Base-by-base conservation (phyloP, 495 filamentous ascomycete species). In the Clohesyomyces aquaticus region DNA sequence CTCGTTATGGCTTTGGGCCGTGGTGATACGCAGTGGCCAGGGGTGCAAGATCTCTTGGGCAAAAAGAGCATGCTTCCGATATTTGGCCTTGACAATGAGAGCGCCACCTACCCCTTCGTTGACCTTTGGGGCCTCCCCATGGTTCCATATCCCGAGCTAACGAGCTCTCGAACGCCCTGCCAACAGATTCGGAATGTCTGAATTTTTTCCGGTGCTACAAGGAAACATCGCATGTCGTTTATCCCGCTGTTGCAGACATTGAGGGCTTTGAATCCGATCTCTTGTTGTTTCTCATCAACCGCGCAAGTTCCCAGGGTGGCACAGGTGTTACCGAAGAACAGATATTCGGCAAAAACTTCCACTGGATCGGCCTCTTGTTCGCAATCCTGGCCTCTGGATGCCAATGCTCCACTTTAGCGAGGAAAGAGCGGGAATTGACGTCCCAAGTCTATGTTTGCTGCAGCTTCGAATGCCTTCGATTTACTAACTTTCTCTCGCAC, bases 41-140 rank as follows among this genome's bases (percentile, higher is more conserved):
- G 68, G 19, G 48, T 77, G 21, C 70, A 76, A 49, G 76, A 77
- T 22, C 77, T 92, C 19, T 71, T 93, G 50, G 85, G 90, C 11
- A 70, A 66, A 68, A 87, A 88, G 53, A 89, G 87, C 65, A 90
- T 94, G 74, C 78, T 91, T 38, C 89, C 90, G 3, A 87, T 93
- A 26, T 81, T 94, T 35, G 90, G 89, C 12, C 82, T 94, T 18
- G 90, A 93, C 69, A 91, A 91, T 63, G 89, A 91, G 58, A 82
- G 81, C 32, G 88, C 90, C 25, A 90, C 90, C 22, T 94, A 93
- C 74, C 90, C 90, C 19, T 87, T 94, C 67, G 80, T 86, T 11
- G 83, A 85, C 66, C 70, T 87, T 28, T 87, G 83, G 83, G 75
- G 2, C 78, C 81, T 1, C 80, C 81, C 0, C 80, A 84, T 61